Conservation (phyloP, 192 early-diverging fungal genomes). For the Diversispora eburnea region DNA sequence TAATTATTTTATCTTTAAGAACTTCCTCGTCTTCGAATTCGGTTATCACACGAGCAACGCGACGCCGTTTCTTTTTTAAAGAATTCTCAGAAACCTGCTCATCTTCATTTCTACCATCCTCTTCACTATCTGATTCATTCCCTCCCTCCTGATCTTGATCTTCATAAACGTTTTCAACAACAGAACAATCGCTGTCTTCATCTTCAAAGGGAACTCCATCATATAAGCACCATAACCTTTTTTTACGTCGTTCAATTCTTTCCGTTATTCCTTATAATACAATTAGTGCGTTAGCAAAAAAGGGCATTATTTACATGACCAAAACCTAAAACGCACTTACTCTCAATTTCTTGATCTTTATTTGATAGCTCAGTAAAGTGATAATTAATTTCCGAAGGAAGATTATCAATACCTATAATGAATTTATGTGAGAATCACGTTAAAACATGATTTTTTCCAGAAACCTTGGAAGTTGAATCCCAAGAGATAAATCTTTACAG, state of each 20-base stretch:
- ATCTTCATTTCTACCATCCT: neutral
- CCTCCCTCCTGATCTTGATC: slow-evolving; percentile 3
- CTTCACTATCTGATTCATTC: slow-evolving; percentile 10
- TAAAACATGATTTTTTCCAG: neutral
- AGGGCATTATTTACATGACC: no score
- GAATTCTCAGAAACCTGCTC: neutral
- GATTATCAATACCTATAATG: slow-evolving; percentile 10
- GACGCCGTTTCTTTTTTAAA: slow-evolving; percentile 7
- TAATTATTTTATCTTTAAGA: slow-evolving; percentile 9
- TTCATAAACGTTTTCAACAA: slow-evolving; percentile 5
- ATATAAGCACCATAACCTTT: slow-evolving; percentile 11
- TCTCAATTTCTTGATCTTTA: slow-evolving; percentile 21
- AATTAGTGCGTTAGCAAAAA: neutral
- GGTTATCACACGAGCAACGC: slow-evolving; percentile 2
- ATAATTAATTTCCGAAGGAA: slow-evolving; percentile 21
- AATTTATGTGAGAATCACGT: neutral
- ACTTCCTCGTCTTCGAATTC: slow-evolving; percentile 26
- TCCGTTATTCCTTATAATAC: neutral
- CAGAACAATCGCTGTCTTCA: slow-evolving; percentile 13
- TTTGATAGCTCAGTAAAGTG: slow-evolving; percentile 19
- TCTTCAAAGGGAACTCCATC: slow-evolving; percentile 7
- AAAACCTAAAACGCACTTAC: neutral
- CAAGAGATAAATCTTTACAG: neutral
- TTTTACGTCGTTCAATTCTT: slow-evolving; percentile 16
- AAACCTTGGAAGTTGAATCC: neutral